A percentile compares a stretch with the other conserved stretches of the same genome.
These are phyloP conservation scores for Cordyceps pruinosa DNA, from an alignment of 2,329 filamentous ascomycete genomes.

Conservation along the genomic window DNA sequence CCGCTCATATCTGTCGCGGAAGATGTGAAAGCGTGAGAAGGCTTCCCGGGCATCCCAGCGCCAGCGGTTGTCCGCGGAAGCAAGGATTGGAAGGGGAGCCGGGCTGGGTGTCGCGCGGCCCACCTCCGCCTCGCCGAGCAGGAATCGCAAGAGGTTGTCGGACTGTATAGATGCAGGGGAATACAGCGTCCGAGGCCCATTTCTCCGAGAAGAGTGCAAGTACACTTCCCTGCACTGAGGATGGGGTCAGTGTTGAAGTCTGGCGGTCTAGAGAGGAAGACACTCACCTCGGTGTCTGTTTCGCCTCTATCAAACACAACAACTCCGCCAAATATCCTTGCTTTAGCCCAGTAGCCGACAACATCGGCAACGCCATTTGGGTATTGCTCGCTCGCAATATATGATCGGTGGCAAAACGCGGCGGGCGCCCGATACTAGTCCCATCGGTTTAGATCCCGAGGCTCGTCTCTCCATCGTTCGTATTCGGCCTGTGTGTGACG, in stretches of 20 bases:
- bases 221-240: background rate
- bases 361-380: constrained; percentile 18
- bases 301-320: constrained; percentile 23
- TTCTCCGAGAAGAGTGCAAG: background rate
- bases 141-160: background rate
- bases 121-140: background rate
- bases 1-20: background rate
- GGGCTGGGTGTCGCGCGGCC: background rate
- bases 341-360: constrained; percentile 25
- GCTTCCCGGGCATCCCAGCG: background rate
- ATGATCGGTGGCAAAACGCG: background rate
- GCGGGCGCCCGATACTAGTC: background rate
- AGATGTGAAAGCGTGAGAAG: background rate
- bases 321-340: constrained; percentile 24
- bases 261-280: background rate
- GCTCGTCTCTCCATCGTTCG: background rate
- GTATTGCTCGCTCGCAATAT: constrained; percentile 20
- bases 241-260: background rate
- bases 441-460: background rate
- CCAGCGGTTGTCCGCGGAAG: background rate
- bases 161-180: background rate
- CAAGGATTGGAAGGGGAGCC: background rate
- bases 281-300: constrained; percentile 14
- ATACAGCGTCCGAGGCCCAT: background rate
- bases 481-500: background rate